Evolutionary conservation across 148 eudicot genomes (phyloP), one percentile per base, ranked within the genome.

Genomic region (Diospyros lotus): DNA sequence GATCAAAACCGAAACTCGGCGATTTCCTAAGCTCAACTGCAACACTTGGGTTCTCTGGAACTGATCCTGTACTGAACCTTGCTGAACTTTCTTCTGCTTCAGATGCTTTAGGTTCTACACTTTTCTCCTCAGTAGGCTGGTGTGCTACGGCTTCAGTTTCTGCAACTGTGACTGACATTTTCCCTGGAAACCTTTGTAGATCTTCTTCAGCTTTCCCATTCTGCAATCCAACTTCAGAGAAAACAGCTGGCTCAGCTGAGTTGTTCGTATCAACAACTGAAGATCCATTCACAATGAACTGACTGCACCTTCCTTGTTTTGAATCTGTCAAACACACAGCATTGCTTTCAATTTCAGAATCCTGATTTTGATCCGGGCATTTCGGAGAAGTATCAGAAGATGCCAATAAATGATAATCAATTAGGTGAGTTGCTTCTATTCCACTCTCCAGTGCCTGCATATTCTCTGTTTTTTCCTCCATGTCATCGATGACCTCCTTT

Each of bases 1-100:
- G 51, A 58, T 83, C 85, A 72, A 86, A 86, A 52, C 79, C 81
- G 62, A 86, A 86, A 64, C 89, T 86, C 1, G 87, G 82, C 42
- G 77, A 81, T 65, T 76, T 86, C 61, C 75, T 73, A 14, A 60
- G 78, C 64, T 79, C 82, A 69, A 62, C 15, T 50, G 54, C 13
- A 2, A 6, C 9, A 46, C 41, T 52, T 60, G 58, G 38, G 11
- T 68, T 51, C 2, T 68, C 74, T 55, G 71, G 66, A 71, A 62
- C 75, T 48, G 82, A 76, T 71, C 68, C 79, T 2, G 74, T 64
- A 65, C 75, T 58, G 18, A 71, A 46, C 76, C 64, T 80, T 80
- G 61, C 79, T 15, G 11, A 48, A 54, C 10, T 71, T 64, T 64
- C 59, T 64, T 59, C 67, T 59, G 68, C 65, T 45, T 17, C 28